Evolutionary conservation across 495 filamentous ascomycete genomes (phyloP).

Genomic region (Friedmanniomyces endolithicus): DNA sequence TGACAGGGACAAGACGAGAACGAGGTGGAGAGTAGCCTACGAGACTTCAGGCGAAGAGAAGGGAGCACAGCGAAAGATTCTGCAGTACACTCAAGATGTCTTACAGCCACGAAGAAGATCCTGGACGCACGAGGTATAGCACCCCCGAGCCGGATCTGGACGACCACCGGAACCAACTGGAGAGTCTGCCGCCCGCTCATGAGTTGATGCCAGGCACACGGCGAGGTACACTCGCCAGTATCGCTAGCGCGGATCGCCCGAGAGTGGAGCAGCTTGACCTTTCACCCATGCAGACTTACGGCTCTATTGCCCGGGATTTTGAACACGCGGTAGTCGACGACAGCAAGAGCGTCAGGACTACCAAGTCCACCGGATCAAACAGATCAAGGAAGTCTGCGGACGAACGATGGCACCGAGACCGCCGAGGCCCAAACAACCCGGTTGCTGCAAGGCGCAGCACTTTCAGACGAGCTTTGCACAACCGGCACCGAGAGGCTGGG

Average conservation of each 20-base stretch:
- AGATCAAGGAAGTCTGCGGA: slow-evolving; percentile 9
- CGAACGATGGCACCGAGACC: slow-evolving; percentile 19
- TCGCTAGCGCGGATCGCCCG: slow-evolving; percentile 21
- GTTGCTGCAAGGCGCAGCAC: slow-evolving; percentile 23
- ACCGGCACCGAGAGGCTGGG: slow-evolving; percentile 33
- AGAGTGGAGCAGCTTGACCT: slow-evolving; percentile 5
- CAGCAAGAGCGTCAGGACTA: slow-evolving; percentile 29
- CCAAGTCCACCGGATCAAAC: slow-evolving; percentile 11
- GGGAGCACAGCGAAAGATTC: neutral
- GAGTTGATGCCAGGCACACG: slow-evolving; percentile 27
- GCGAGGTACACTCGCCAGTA: slow-evolving; percentile 32
- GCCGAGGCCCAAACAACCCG: slow-evolving; percentile 25
- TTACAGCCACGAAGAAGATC: slow-evolving; percentile 39
- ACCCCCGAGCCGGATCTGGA: slow-evolving; percentile 82
- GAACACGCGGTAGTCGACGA: slow-evolving; percentile 82
- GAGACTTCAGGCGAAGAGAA: neutral
- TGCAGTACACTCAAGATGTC: slow-evolving; percentile 23
- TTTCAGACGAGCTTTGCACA: slow-evolving; percentile 26
- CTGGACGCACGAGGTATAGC: slow-evolving; percentile 50
- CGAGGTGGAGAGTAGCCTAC: neutral
- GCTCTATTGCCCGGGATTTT: slow-evolving; percentile 41
- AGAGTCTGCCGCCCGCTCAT: slow-evolving; percentile 52
- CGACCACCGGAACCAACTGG: slow-evolving; percentile 74
- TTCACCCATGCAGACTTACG: slow-evolving; percentile 2
- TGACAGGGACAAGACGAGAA: neutral